phyloP scores from a whole-genome alignment of 2,329 filamentous ascomycete genomes.

The Ascochyta lentis region DNA sequence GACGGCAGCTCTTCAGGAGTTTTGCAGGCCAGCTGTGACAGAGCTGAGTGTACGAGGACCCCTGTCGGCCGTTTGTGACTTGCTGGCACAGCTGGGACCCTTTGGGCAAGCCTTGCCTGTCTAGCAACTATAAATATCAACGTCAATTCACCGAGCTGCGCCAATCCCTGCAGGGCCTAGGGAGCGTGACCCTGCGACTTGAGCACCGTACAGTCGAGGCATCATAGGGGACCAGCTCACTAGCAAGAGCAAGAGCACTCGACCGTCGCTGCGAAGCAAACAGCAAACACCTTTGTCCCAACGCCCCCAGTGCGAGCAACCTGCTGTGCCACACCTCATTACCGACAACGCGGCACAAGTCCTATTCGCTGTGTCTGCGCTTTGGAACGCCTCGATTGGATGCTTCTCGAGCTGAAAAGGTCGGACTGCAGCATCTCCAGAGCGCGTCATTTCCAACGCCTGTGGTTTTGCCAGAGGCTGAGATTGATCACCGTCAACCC shows the following conservation, averaged over 20 bases:
- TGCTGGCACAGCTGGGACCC: slow-evolving; percentile 19
- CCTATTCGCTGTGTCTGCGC: slow-evolving; percentile 6
- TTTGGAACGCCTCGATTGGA: neutral
- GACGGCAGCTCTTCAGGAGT: slow-evolving; percentile 21
- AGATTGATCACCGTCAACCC: slow-evolving; percentile 16
- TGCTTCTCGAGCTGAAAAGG: neutral
- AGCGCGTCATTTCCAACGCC: slow-evolving; percentile 6
- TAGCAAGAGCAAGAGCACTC: slow-evolving; percentile 1
- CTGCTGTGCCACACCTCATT: slow-evolving; percentile 10
- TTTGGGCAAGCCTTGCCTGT: slow-evolving; percentile 18
- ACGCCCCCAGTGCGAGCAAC: neutral
- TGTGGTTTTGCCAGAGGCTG: slow-evolving; percentile 7
- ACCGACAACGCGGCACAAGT: neutral
- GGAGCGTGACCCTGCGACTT: slow-evolving; percentile 9
- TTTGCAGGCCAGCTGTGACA: slow-evolving; percentile 27
- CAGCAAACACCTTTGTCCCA: slow-evolving; percentile 5
- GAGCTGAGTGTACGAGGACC: slow-evolving; percentile 29
- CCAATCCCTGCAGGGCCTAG: slow-evolving; percentile 20
- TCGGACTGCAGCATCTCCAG: slow-evolving; percentile 1
- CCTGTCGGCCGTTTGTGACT: slow-evolving; percentile 22
- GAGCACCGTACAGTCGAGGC: slow-evolving; percentile 16
- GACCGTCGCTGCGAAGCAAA: slow-evolving; percentile 2
- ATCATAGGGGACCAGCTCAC: slow-evolving; percentile 16
- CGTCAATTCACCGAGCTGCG: slow-evolving; percentile 22
- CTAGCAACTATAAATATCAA: slow-evolving; percentile 31